phyloP scores from a whole-genome alignment of 2,329 filamentous ascomycete species.

The Aspergillaceae sp. region DNA sequence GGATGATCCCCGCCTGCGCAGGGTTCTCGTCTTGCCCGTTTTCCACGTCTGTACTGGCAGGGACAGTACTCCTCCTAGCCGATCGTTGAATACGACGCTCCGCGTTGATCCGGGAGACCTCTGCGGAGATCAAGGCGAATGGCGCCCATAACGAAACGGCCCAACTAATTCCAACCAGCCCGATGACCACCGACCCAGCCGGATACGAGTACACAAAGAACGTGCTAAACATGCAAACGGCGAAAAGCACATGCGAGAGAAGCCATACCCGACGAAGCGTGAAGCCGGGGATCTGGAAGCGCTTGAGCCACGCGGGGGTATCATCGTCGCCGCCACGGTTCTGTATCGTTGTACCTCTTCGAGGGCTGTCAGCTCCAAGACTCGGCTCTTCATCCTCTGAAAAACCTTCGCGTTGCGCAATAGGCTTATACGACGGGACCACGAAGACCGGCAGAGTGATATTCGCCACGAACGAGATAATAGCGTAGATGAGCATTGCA shows the following conservation, averaged over 20 bases:
- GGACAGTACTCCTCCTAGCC: neutral
- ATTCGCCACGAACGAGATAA: slow-evolving; percentile 74
- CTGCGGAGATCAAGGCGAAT: slow-evolving; percentile 87
- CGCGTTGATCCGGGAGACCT: slow-evolving; percentile 76
- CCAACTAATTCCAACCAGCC: slow-evolving; percentile 81
- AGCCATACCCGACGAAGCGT: slow-evolving; percentile 87
- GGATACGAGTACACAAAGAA: slow-evolving; percentile 65
- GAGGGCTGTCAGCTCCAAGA: slow-evolving; percentile 12
- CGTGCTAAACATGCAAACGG: slow-evolving; percentile 71
- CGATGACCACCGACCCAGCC: slow-evolving; percentile 68
- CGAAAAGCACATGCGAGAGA: slow-evolving; percentile 73
- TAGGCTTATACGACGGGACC: slow-evolving; percentile 59
- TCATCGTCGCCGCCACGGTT: slow-evolving; percentile 1
- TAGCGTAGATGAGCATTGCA: slow-evolving; percentile 77
- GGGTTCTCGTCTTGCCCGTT: slow-evolving; percentile 42
- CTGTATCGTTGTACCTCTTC: too few relatives aligned
- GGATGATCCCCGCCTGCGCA: slow-evolving; percentile 78
- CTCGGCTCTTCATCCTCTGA: slow-evolving; percentile 13
- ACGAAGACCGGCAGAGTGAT: slow-evolving; percentile 79
- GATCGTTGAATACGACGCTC: slow-evolving; percentile 46
- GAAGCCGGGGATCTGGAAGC: slow-evolving; percentile 68
- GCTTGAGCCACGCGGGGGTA: slow-evolving; percentile 42
- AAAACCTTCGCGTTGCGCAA: slow-evolving; percentile 4
- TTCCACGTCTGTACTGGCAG: slow-evolving; percentile 27
- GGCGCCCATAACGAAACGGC: slow-evolving; percentile 89